Evolutionary conservation across 1,284 basidiomycete genomes (phyloP).

Genomic region (Microbotryomycetes sp.): DNA sequence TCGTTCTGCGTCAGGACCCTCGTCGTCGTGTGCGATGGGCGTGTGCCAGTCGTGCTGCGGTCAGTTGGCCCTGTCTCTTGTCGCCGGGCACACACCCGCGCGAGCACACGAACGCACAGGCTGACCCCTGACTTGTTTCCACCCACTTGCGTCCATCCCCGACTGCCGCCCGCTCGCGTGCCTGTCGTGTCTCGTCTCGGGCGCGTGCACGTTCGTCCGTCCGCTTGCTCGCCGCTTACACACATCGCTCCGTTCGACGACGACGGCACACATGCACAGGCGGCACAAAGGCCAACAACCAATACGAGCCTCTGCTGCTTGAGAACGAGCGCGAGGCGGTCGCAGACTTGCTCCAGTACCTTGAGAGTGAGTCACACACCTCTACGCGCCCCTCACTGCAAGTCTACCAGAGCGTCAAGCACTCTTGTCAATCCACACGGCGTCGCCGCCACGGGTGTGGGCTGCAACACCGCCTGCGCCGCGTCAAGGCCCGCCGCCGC

Average conservation of each 20-base stretch:
- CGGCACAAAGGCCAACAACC: neutral
- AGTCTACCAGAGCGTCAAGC: neutral
- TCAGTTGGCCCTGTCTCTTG: neutral
- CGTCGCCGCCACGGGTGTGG: too few species aligned
- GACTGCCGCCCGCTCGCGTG: neutral
- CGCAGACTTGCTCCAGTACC: constrained; percentile 91
- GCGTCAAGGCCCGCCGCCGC: too few species aligned
- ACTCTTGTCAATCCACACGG: neutral
- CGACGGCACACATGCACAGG: neutral
- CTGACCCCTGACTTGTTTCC: neutral
- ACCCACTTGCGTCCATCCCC: neutral
- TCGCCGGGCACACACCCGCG: too few species aligned
- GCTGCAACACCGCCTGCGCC: too few species aligned
- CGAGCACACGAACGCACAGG: neutral
- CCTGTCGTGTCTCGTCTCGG: neutral
- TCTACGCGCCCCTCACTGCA: neutral
- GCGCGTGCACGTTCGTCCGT: neutral
- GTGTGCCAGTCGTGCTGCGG: constrained; percentile 4
- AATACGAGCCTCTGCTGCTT: constrained; percentile 73
- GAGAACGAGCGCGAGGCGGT: constrained; percentile 99
- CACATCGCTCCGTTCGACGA: neutral
- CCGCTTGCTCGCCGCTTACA: too few species aligned
- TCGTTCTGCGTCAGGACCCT: too few species aligned
- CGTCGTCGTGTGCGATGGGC: neutral
- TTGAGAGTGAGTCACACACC: constrained; percentile 68